Evolutionary conservation across 148 eudicot genomes (phyloP), one percentile per base, ranked within the genome.

Genomic region (Arbutus unedo): DNA sequence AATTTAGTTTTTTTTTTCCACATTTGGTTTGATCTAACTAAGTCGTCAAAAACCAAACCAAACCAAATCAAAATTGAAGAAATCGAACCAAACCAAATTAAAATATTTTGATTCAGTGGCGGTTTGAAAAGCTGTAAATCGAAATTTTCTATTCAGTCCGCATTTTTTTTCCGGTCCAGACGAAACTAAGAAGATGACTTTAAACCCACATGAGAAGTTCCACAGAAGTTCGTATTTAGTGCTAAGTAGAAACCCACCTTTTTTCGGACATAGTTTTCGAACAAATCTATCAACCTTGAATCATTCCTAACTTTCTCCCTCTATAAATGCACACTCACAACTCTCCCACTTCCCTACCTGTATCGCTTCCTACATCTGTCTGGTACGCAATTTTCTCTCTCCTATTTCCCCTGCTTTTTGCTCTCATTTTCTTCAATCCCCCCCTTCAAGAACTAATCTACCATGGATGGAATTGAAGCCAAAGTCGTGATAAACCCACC

Each of bases 391-490:
- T 66, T 57, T 9, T 50, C 19, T 41, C 45, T 7, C 60, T 11
- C 45, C 73, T 64, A 5, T 21, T 73, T 64, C 82, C 75, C 44
- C 47, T 25, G 45, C 45, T 67, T 67, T 49, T 50, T 1, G 0
- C 47, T 66, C 74, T 50, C 38, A n/a, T 66, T 66, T 60, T 48
- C 44, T 78, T 44, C 41, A 57, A 8, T 56, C 44, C 59, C 50
- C 59, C 50, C 25, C 70, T 10, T n/a, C 18, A 59, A 59, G 38
- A 59, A 41, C 38, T 64, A 25, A 23, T 31, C 7, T 47, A 3
- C 11, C 13, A 38, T 81, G 82, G 77, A 72, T 53, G 77, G 53
- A 4, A 4, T n/a, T 71, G 51, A 81, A 71, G 10, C 51, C 50
- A 81, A 81, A 54, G 25, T 18, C 0, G 25, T 49, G 48, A 14